These are phyloP conservation scores for Nothophoma quercina DNA, from an alignment of 2,329 filamentous ascomycete genomes.

Conservation along the genomic window DNA sequence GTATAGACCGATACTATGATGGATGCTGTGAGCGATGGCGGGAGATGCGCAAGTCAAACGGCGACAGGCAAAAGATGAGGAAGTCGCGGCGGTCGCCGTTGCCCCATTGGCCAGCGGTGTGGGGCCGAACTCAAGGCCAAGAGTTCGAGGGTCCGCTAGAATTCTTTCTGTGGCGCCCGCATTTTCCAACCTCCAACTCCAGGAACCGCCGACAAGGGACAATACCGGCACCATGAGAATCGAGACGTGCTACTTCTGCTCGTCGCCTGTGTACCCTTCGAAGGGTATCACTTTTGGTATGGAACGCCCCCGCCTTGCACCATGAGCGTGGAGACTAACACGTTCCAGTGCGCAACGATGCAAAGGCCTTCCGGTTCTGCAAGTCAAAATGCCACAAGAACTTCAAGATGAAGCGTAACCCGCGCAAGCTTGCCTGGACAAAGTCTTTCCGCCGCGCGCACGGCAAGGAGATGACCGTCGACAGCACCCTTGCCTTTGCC, in stretches of 20 bases:
- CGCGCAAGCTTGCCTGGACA: conserved; percentile 91
- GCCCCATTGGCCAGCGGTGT: conserved; percentile 12
- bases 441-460: conserved; percentile 49
- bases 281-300: conserved; percentile 69
- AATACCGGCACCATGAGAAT: conserved; percentile 43
- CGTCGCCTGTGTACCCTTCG: conserved; percentile 60
- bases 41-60: conserved; percentile 4
- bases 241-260: conserved; percentile 71
- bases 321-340: conserved; percentile 4
- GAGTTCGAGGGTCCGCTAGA: conserved; percentile 23
- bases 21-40: conserved; percentile 11
- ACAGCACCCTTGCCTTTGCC: conserved; percentile 90
- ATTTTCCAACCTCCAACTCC: conserved; percentile 20
- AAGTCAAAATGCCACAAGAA: conserved; percentile 65
- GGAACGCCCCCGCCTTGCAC: conserved; percentile 58
- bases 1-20: neutral
- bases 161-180: conserved; percentile 24
- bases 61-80: conserved; percentile 25
- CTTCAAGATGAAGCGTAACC: conserved; percentile 99
- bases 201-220: conserved; percentile 13
- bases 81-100: conserved; percentile 27
- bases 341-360: conserved; percentile 58
- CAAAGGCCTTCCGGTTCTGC: conserved; percentile 72
- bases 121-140: conserved; percentile 29
- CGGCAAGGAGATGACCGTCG: conserved; percentile 78